Percentiles rank a stretch among this genome's conserved stretches.
Evolutionary conservation across 2,329 filamentous ascomycete species (phyloP).

Genomic region (Pyricularia grisea): DNA sequence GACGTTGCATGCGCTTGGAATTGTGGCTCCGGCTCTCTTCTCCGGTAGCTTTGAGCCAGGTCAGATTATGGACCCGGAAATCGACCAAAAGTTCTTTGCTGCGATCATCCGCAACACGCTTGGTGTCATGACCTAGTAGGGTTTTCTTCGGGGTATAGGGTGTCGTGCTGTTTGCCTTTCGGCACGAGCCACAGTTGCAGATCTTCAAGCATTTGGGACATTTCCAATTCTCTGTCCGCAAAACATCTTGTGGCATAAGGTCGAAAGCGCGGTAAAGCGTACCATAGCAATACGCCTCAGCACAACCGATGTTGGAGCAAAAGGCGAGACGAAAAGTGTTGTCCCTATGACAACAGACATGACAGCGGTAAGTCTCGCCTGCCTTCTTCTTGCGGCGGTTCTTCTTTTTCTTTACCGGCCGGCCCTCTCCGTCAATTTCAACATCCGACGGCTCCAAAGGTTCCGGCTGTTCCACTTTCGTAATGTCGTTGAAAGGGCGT

Average conservation of each 20-base stretch:
- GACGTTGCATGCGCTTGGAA: conserved; percentile 45
- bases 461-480: conserved; percentile 46
- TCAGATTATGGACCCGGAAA: conserved; percentile 79
- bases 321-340: conserved; percentile 76
- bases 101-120: conserved; percentile 78
- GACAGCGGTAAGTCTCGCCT: conserved; percentile 55
- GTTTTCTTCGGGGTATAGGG: conserved; percentile 85
- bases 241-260: conserved; percentile 70
- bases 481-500: conserved; percentile 76
- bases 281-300: conserved; percentile 82
- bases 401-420: conserved; percentile 52
- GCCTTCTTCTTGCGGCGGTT: conserved; percentile 47
- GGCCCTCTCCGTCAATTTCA: conserved; percentile 55
- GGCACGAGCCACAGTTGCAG: conserved; percentile 79
- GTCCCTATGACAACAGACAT: conserved; percentile 75
- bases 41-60: conserved; percentile 60
- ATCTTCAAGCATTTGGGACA: conserved; percentile 81
- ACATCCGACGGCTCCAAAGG: conserved; percentile 37
- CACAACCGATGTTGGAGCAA: conserved; percentile 63
- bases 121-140: conserved; percentile 83
- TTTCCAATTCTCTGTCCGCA: conserved; percentile 75
- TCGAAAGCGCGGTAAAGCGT: conserved; percentile 87
- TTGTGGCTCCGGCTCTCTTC: conserved; percentile 49
- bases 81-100: conserved; percentile 88
- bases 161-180: conserved; percentile 52